Evolutionary conservation across 805 yeast genomes (phyloP).

Genomic region (Hanseniaspora hatyaiensis): DNA sequence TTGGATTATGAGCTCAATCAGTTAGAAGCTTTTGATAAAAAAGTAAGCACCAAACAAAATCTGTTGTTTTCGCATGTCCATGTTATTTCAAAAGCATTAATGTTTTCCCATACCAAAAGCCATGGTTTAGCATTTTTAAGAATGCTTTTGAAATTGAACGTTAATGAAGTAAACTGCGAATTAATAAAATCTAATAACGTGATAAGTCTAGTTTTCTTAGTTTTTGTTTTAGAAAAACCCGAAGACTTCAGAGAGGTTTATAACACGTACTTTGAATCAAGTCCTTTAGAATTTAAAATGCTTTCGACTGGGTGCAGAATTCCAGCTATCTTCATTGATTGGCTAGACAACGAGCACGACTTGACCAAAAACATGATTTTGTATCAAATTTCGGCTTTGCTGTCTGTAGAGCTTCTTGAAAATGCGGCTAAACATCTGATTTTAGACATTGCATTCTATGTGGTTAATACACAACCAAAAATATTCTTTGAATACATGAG

Average conservation of each 20-base stretch:
- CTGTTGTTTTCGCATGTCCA: conserved; percentile 42
- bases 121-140: conserved; percentile 38
- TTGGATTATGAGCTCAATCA: conserved; percentile 35
- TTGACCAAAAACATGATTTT: conserved; percentile 28
- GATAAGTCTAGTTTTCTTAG: conserved; percentile 27
- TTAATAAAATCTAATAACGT: conserved; percentile 17
- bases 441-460: conserved; percentile 26
- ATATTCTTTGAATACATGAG: conserved; percentile 28
- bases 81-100: conserved; percentile 45
- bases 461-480: conserved; percentile 28
- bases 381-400: conserved; percentile 29
- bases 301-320: conserved; percentile 30
- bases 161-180: conserved; percentile 33
- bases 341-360: conserved; percentile 25
- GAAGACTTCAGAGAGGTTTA: conserved; percentile 31
- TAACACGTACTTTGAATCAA: conserved; percentile 26
- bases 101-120: conserved; percentile 44
- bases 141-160: conserved; percentile 24
- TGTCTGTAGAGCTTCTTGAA: conserved; percentile 29
- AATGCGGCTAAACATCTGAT: conserved; percentile 30
- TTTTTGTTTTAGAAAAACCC: conserved; percentile 30
- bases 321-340: conserved; percentile 31
- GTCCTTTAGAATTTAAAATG: conserved; percentile 27
- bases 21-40: conserved; percentile 35
- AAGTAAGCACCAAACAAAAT: conserved; percentile 35